phyloP scores from a whole-genome alignment of 371 early-diverging fungal genomes.

The Mucor ambiguus region DNA sequence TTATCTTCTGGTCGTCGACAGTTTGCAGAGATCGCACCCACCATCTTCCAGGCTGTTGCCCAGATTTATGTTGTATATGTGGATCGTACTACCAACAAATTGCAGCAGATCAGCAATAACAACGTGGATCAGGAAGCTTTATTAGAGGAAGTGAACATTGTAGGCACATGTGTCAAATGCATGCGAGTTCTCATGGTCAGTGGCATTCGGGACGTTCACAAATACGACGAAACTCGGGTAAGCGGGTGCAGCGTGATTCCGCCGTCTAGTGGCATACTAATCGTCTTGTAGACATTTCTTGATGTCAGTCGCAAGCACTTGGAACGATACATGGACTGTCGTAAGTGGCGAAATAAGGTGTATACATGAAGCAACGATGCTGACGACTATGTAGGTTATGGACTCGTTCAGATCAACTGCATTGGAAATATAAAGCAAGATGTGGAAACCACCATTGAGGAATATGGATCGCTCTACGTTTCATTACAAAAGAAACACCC shows the following conservation, averaged over 20 bases:
- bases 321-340: constrained; percentile 58
- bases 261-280: not conserved
- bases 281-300: constrained; percentile 43
- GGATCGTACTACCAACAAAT: constrained; percentile 31
- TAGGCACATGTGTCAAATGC: constrained; percentile 67
- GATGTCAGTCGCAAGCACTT: constrained; percentile 56
- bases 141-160: constrained; percentile 50
- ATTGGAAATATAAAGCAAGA: constrained; percentile 9
- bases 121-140: not conserved
- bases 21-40: constrained; percentile 70
- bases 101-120: not conserved
- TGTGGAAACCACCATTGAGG: constrained; percentile 59
- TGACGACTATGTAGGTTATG: constrained; percentile 1
- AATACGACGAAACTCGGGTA: constrained; percentile 62
- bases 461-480: constrained; percentile 85
- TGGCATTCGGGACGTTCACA: constrained; percentile 73
- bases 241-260: not conserved
- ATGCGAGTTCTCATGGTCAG: constrained; percentile 72
- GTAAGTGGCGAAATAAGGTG: constrained; percentile 35
- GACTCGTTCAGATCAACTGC: constrained; percentile 14
- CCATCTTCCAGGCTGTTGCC: constrained; percentile 61
- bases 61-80: constrained; percentile 61
- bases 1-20: constrained; percentile 68
- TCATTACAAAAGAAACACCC: constrained; percentile 74
- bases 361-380: not conserved